Evolutionary conservation across 805 yeast genomes (phyloP), one percentile per base, ranked within the genome.

Genomic region (Candida vartiovaarae): DNA sequence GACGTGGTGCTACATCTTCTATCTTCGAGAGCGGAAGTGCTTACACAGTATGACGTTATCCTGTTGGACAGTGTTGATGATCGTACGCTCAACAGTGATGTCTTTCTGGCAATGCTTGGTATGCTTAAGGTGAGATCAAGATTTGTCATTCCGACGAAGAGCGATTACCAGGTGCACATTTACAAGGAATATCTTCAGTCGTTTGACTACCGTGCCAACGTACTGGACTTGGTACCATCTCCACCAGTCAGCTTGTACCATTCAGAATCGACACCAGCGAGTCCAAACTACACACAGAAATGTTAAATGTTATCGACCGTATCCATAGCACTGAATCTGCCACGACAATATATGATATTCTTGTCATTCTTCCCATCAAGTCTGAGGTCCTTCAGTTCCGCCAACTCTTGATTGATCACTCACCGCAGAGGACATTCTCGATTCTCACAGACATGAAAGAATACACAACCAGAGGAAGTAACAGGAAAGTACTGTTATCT

Each of bases 21-120:
- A 6, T 20, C 33, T 5, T 15, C 30, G 9, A 9, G 30, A 28
- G 28, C 15, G 11, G 20, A 5, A 8, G 11, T 20, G 26, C 26
- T 48, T 29, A 11, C 9, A 9, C 36, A 32, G 9, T 42, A 23
- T 23, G 47, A 49, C 32, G 46, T 49, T 36, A 32, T 46, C 6
- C 31, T 46, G 28, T 11, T 49, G 32, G 52, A 46, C 27, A 38
- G 34, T 8, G 32, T 49, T 29, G 50, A 46, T 36, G 47, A 40
- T 8, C 29, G 52, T 20, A 15, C 43, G 8, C 4, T 40, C 31
- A 44, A 29, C 33, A 29, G 42, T 8, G 52, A 49, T 25, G 20
- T 49, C 24, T 40, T 49, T 27, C 27, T 49, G 8, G 50, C 50
- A 7, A 31, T 42, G 20, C 10, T 44, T 2, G 43, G 15, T 9